Conservation (phyloP, 495 filamentous ascomycete genomes). For the Venustampulla echinocandica region DNA sequence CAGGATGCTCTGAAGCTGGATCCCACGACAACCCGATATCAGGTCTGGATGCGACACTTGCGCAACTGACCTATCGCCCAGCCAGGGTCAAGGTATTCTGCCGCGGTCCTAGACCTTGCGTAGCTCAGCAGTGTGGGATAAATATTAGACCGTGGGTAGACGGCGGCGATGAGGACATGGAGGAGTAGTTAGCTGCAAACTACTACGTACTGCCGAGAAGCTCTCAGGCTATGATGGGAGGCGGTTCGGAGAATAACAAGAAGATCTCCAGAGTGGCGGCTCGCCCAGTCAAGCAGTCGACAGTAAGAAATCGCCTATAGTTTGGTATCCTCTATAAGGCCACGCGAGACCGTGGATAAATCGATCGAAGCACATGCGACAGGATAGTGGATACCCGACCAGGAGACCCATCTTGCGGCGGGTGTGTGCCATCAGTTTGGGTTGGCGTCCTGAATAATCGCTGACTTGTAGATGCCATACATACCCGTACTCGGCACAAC, state of each 20-base stretch:
- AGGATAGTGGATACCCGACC: no score
- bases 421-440: no score
- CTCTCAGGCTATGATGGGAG: no score
- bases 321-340: background rate
- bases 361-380: background rate
- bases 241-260: constrained; percentile 1
- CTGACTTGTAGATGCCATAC: no score
- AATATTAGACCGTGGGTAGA: no score
- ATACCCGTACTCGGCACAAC: no score
- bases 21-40: background rate
- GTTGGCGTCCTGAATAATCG: no score
- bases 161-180: background rate
- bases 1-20: background rate
- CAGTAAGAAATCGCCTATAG: background rate
- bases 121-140: no score
- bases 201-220: background rate
- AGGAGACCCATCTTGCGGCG: no score
- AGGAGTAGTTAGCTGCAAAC: background rate
- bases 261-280: background rate
- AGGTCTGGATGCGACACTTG: background rate
- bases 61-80: background rate
- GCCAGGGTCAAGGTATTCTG: background rate
- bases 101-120: no score
- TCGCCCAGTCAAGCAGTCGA: background rate
- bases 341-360: background rate